Conservation (phyloP, 495 filamentous ascomycete species). For the Trichocladium uniseriatum region DNA sequence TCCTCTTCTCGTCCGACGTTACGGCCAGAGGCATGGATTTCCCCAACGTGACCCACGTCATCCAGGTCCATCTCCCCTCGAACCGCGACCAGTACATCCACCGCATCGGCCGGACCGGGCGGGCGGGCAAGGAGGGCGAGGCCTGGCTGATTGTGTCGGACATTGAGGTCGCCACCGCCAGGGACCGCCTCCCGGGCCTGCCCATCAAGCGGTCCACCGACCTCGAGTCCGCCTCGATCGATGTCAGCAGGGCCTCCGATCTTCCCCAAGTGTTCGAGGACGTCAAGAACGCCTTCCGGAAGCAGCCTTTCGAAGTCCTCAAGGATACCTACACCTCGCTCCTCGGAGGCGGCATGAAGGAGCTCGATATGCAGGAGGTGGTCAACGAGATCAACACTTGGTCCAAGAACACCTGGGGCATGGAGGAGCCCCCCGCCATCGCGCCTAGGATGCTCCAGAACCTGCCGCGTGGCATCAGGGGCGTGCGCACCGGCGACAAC, state of each 20-base stretch:
- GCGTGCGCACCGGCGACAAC: slow-evolving; percentile 34
- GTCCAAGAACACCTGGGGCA: slow-evolving; percentile 50
- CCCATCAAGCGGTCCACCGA: slow-evolving; percentile 53
- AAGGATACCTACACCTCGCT: slow-evolving; percentile 31
- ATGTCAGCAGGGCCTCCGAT: slow-evolving; percentile 28
- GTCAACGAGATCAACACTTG: slow-evolving; percentile 54
- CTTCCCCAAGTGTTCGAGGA: slow-evolving; percentile 31
- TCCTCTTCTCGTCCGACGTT: slow-evolving; percentile 89
- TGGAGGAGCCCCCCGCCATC: slow-evolving; percentile 49
- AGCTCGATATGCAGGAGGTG: slow-evolving; percentile 27
- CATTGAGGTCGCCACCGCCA: slow-evolving; percentile 43
- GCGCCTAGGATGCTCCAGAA: slow-evolving; percentile 31
- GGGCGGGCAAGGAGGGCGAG: slow-evolving; percentile 67
- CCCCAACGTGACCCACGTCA: slow-evolving; percentile 82
- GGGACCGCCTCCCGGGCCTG: slow-evolving; percentile 47
- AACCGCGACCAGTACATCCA: slow-evolving; percentile 80
- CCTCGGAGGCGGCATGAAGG: slow-evolving; percentile 41
- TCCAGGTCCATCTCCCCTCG: slow-evolving; percentile 69
- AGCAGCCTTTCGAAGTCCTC: slow-evolving; percentile 27
- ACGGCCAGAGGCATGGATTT: slow-evolving; percentile 97
- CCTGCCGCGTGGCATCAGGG: slow-evolving; percentile 33
- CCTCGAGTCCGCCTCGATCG: slow-evolving; percentile 40
- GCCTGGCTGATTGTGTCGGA: slow-evolving; percentile 67
- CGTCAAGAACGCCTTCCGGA: slow-evolving; percentile 26
- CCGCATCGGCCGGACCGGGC: slow-evolving; percentile 65